These are phyloP conservation scores for Sporothrix inflata DNA, from an alignment of 2,329 filamentous ascomycete species.

Conservation along the genomic window DNA sequence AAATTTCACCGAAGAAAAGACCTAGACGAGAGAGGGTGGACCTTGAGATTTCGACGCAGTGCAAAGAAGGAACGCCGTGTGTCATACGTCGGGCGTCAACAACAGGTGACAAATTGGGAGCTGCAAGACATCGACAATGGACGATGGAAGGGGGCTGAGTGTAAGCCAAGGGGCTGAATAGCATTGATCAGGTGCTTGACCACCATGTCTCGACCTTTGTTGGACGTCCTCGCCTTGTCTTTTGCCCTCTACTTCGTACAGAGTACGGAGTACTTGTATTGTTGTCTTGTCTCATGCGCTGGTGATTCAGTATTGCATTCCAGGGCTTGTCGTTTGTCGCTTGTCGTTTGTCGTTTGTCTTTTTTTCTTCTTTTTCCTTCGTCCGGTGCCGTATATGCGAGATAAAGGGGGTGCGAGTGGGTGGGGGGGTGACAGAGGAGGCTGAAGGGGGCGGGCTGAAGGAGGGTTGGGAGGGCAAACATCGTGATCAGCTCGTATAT, in stretches of 20 bases:
- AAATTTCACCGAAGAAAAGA: background rate
- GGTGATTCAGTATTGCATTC: conserved; percentile 7
- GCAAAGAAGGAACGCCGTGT: too few relatives aligned
- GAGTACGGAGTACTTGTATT: too few relatives aligned
- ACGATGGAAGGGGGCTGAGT: background rate
- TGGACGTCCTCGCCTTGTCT: background rate
- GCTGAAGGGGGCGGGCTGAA: background rate
- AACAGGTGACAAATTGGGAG: background rate
- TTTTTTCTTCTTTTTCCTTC: background rate
- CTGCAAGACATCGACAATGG: background rate
- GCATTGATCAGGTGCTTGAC: background rate
- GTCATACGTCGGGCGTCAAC: too few relatives aligned
- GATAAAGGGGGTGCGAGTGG: background rate
- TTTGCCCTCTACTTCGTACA: too few relatives aligned
- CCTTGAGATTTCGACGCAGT: too few relatives aligned
- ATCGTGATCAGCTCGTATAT: conserved; percentile 9
- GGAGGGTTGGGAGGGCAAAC: background rate
- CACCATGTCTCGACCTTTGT: background rate
- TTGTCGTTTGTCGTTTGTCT: background rate
- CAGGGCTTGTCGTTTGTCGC: background rate
- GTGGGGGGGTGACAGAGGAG: background rate
- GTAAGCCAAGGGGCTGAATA: background rate
- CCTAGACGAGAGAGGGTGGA: background rate
- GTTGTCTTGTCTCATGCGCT: conserved; percentile 15
- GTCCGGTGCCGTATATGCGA: background rate